Evolutionary conservation across 2,329 filamentous ascomycete genomes (phyloP).

Genomic region (Penicillium sp.): DNA sequence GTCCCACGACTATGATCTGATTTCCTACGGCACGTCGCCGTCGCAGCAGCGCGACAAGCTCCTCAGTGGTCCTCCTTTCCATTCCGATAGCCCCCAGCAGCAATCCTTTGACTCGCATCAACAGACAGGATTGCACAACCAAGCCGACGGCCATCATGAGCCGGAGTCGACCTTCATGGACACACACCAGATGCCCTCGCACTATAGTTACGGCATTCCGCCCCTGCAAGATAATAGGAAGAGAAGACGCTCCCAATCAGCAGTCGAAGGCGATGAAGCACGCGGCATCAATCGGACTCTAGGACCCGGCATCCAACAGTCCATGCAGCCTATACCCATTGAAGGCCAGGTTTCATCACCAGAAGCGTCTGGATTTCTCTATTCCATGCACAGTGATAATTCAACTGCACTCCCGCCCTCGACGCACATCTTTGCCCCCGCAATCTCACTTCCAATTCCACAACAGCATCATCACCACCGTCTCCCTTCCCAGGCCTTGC

Average conservation of each 20-base stretch:
- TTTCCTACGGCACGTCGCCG: conserved; percentile 58
- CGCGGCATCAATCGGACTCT: conserved; percentile 22
- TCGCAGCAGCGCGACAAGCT: conserved; percentile 39
- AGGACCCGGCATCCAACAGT: conserved; percentile 29
- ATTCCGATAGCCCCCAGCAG: conserved; percentile 33
- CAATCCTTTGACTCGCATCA: conserved; percentile 40
- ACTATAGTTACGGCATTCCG: conserved; percentile 37
- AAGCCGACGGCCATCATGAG: conserved; percentile 32
- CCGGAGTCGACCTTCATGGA: conserved; percentile 33
- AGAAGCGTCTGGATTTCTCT: conserved; percentile 37
- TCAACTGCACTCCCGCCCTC: conserved; percentile 29
- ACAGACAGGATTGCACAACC: conserved; percentile 42
- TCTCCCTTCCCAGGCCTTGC: conserved; percentile 68
- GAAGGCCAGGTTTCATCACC: conserved; percentile 30
- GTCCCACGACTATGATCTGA: conserved; percentile 62
- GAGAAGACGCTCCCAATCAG: conserved; percentile 34
- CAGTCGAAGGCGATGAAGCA: conserved; percentile 29
- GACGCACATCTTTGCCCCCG: conserved; percentile 39
- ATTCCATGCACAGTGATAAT: conserved; percentile 33
- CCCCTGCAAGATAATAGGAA: conserved; percentile 35
- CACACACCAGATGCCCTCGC: conserved; percentile 37
- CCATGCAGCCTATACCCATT: conserved; percentile 33
- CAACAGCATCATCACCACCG: conserved; percentile 77
- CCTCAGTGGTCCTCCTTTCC: conserved; percentile 33
- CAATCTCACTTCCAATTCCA: conserved; percentile 43